Conservation (phyloP, 768 basidiomycete genomes). For the Dioszegia crocea region DNA sequence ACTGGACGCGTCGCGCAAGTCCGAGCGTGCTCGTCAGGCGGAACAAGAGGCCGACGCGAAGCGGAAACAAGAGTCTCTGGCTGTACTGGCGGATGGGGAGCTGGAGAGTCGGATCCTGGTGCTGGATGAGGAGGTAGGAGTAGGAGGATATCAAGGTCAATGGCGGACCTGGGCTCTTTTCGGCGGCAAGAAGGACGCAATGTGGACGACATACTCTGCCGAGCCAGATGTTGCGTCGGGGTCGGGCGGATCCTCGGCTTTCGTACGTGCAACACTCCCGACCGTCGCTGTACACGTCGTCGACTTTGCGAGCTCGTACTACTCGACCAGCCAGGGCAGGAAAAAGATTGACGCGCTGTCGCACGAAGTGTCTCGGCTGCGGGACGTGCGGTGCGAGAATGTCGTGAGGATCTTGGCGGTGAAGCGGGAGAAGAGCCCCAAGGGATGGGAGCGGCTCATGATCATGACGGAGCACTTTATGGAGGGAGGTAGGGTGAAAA, state of each 20-base stretch:
- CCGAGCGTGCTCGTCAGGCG: slow-evolving; percentile 21
- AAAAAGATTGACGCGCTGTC: slow-evolving; percentile 38
- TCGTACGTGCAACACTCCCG: slow-evolving; percentile 27
- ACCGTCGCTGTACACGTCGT: slow-evolving; percentile 33
- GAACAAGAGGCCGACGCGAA: slow-evolving; percentile 23
- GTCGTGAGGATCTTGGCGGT: slow-evolving; percentile 31
- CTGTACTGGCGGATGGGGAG: slow-evolving; percentile 33
- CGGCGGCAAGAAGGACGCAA: slow-evolving; percentile 27
- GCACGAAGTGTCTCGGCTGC: slow-evolving; percentile 30
- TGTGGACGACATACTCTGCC: slow-evolving; percentile 43
- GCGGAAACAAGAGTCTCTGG: slow-evolving; percentile 21
- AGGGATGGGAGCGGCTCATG: slow-evolving; percentile 42
- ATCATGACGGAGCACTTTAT: slow-evolving; percentile 28
- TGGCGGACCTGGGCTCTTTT: slow-evolving; percentile 35
- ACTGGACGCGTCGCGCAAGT: slow-evolving; percentile 26
- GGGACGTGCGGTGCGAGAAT: slow-evolving; percentile 29
- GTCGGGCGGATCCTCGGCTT: slow-evolving; percentile 7
- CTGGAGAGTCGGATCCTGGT: slow-evolving; percentile 26
- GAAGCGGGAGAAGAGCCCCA: slow-evolving; percentile 37
- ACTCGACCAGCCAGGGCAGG: slow-evolving; percentile 34
- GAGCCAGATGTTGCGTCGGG: slow-evolving; percentile 22
- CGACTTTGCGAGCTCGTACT: slow-evolving; percentile 41
- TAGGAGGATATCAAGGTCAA: slow-evolving; percentile 30
- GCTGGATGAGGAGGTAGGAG: slow-evolving; percentile 25
- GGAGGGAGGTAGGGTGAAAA: slow-evolving; percentile 30